phyloP scores from a whole-genome alignment of 164 flowering plant genomes.

The Magnolia officinalis region DNA sequence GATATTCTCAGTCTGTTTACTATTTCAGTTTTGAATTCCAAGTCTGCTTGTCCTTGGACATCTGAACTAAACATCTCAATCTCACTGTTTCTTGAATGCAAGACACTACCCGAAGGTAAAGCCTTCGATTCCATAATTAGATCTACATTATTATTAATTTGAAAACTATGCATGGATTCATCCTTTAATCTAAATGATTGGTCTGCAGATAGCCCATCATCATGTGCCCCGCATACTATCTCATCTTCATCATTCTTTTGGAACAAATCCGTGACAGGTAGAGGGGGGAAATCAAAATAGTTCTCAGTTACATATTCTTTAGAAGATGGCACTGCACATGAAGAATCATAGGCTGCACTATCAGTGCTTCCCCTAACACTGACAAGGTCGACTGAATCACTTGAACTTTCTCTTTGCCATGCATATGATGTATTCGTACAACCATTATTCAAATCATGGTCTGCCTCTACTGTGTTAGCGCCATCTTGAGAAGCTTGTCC shows the following conservation, averaged over 20 bases:
- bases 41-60: conserved; percentile 18
- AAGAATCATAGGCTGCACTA: conserved; percentile 43
- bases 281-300: conserved; percentile 62
- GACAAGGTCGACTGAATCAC: conserved; percentile 49
- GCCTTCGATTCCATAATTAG: conserved; percentile 55
- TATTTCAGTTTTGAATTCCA: conserved; percentile 30
- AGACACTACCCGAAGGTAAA: conserved; percentile 24
- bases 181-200: conserved; percentile 32
- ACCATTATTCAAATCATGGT: conserved; percentile 27
- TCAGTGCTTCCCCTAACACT: conserved; percentile 53
- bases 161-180: conserved; percentile 68
- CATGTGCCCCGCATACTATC: conserved; percentile 18
- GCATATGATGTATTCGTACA: conserved; percentile 36
- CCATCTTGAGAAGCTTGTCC: conserved; percentile 34
- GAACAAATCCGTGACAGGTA: conserved; percentile 73
- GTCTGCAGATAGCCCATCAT: conserved; percentile 29
- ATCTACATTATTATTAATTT: conserved; percentile 64
- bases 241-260: conserved; percentile 32
- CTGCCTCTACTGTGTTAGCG: conserved; percentile 25
- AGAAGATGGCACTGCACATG: conserved; percentile 33
- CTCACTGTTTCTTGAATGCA: conserved; percentile 29
- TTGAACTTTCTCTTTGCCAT: conserved; percentile 43
- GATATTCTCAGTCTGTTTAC: conserved; percentile 46
- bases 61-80: conserved; percentile 34
- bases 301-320: conserved; percentile 30